These are phyloP conservation scores for Anthracocystis setariae DNA, from an alignment of 1,284 basidiomycete species.

Conservation along the genomic window DNA sequence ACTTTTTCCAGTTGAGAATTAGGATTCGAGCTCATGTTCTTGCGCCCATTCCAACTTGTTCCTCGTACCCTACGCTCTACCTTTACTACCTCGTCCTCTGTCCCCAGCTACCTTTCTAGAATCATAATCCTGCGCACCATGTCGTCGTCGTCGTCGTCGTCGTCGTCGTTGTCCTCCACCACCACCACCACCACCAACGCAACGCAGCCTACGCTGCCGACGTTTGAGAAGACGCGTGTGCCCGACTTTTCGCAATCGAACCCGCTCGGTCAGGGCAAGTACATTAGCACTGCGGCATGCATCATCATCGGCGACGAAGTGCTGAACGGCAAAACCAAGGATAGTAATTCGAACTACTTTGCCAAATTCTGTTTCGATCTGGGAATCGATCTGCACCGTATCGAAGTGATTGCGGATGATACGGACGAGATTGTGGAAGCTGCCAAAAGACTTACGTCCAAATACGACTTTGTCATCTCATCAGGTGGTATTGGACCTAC, in stretches of 20 bases:
- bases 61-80: conserved; percentile 1
- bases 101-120: too few relatives aligned
- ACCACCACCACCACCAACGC: neutral
- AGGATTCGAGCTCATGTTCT: neutral
- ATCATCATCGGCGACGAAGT: conserved; percentile 75
- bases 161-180: too few relatives aligned
- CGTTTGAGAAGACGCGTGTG: conserved; percentile 45
- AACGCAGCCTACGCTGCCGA: conserved; percentile 30
- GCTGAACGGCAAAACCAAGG: conserved; percentile 76
- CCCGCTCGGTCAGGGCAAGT: conserved; percentile 46
- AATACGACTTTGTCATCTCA: conserved; percentile 50
- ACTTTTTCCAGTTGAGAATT: too few relatives aligned
- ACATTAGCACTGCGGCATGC: conserved; percentile 57
- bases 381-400: conserved; percentile 68
- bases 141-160: too few relatives aligned
- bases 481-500: conserved; percentile 64
- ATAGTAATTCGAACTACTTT: conserved; percentile 77
- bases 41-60: neutral
- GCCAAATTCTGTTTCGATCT: conserved; percentile 68
- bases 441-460: conserved; percentile 78
- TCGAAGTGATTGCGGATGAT: conserved; percentile 91
- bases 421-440: conserved; percentile 89
- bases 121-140: neutral
- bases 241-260: conserved; percentile 28
- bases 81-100: neutral